Evolutionary conservation across 2,329 filamentous ascomycete genomes (phyloP).

Genomic region (Paramyrothecium sp.): DNA sequence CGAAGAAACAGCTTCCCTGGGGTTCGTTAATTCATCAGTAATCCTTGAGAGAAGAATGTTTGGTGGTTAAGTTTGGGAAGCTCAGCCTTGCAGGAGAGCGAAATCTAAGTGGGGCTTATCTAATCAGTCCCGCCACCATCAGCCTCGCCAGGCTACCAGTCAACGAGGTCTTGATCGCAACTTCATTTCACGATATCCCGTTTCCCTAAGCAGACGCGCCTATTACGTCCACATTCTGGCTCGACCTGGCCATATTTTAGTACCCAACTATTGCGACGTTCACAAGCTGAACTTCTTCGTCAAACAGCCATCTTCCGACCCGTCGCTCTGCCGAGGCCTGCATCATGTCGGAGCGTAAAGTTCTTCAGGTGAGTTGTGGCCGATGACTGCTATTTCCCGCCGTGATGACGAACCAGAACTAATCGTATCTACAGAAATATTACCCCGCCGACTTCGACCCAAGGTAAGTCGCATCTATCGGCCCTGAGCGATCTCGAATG

Average conservation of each 20-base stretch:
- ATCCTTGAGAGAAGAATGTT: background rate
- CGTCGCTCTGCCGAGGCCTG: background rate
- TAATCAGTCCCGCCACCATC: constrained; percentile 9
- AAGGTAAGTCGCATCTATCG: constrained; percentile 58
- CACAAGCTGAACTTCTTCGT: background rate
- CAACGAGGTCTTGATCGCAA: too few species aligned
- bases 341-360: constrained; percentile 84
- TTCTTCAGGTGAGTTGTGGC: constrained; percentile 45
- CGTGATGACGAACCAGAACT: constrained; percentile 5
- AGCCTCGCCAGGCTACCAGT: constrained; percentile 1
- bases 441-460: constrained; percentile 87
- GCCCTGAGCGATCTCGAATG: too few species aligned
- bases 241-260: too few species aligned
- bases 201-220: too few species aligned
- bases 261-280: too few species aligned
- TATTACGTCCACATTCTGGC: too few species aligned
- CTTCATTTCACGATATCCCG: too few species aligned
- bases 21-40: background rate
- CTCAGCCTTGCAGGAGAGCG: constrained; percentile 9
- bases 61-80: background rate
- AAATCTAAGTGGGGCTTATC: constrained; percentile 4
- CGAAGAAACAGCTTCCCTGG: background rate
- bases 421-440: constrained; percentile 41
- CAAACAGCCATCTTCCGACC: background rate
- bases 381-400: background rate